Conservation (phyloP, 805 yeast genomes). For the Yamadazyma sp. region DNA sequence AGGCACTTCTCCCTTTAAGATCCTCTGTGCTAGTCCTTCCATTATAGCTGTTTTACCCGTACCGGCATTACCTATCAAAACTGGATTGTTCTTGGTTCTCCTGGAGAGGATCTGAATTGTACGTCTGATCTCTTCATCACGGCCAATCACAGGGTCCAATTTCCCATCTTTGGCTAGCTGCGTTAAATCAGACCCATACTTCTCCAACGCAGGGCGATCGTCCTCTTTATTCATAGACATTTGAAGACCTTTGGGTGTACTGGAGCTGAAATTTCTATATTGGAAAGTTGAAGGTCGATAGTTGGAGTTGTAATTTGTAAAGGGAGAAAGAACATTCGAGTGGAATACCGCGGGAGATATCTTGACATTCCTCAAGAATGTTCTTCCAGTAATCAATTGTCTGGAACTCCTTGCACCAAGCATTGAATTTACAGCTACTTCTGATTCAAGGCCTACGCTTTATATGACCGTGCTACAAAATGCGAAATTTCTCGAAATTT, state of each 20-base stretch:
- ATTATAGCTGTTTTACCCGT: conserved; percentile 97
- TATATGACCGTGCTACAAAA: no score
- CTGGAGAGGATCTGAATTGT: conserved; percentile 91
- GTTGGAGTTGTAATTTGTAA: not conserved
- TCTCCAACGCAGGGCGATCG: conserved; percentile 71
- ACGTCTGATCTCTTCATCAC: conserved; percentile 92
- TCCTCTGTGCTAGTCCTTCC: conserved; percentile 95
- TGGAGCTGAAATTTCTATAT: conserved; percentile 22
- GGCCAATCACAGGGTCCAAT: conserved; percentile 93
- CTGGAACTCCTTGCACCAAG: conserved; percentile 4
- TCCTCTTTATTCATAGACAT: conserved; percentile 49
- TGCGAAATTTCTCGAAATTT: conserved; percentile 11
- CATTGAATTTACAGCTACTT: no score
- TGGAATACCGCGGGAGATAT: not conserved
- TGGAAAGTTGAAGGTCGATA: not conserved
- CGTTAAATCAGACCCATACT: conserved; percentile 84
- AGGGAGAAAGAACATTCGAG: not conserved
- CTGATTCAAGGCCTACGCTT: no score
- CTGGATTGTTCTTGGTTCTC: conserved; percentile 94
- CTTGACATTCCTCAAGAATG: not conserved
- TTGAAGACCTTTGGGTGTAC: conserved; percentile 21
- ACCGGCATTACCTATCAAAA: conserved; percentile 93
- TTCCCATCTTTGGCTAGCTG: conserved; percentile 85
- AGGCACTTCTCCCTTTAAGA: conserved; percentile 89
- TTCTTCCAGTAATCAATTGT: not conserved